phyloP scores from a whole-genome alignment of 2,329 filamentous ascomycete species.

The Aaosphaeria pasadenensis region DNA sequence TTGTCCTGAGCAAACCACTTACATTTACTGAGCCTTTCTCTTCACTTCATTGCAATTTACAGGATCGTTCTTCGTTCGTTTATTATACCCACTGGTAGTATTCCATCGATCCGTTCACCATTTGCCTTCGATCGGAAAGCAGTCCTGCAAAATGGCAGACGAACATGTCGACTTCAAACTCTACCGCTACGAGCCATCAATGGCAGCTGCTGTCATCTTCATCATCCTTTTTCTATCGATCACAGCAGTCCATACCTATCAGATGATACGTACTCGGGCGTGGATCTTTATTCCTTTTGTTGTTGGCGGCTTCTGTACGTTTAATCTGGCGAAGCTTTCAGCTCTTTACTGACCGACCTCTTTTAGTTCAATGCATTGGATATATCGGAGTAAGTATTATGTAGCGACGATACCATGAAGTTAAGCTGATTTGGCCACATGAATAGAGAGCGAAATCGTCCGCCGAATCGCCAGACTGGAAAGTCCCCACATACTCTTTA shows the following conservation, averaged over 20 bases:
- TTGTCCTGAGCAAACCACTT: too few relatives aligned
- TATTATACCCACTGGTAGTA: too few relatives aligned
- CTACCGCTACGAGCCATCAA: constrained; percentile 41
- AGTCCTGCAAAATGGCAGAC: constrained; percentile 1
- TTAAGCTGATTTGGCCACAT: background rate
- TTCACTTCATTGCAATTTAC: too few relatives aligned
- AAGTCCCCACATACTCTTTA: background rate
- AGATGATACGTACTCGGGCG: constrained; percentile 41
- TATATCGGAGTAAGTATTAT: constrained; percentile 1
- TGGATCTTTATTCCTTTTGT: constrained; percentile 54
- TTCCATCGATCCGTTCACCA: background rate
- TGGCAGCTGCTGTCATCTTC: constrained; percentile 47
- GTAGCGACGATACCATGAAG: background rate
- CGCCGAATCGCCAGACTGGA: constrained; percentile 21
- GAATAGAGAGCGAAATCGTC: constrained; percentile 5
- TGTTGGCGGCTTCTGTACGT: constrained; percentile 51
- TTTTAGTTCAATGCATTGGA: background rate
- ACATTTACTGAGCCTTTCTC: too few relatives aligned
- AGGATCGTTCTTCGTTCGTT: too few relatives aligned
- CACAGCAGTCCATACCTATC: constrained; percentile 41
- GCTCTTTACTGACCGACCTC: background rate
- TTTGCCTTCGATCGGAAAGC: background rate
- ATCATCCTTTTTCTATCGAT: constrained; percentile 42
- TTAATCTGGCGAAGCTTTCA: background rate
- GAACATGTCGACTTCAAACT: constrained; percentile 2